Conservation (phyloP, 164 flowering plant species). For the Magnolia sinica region DNA sequence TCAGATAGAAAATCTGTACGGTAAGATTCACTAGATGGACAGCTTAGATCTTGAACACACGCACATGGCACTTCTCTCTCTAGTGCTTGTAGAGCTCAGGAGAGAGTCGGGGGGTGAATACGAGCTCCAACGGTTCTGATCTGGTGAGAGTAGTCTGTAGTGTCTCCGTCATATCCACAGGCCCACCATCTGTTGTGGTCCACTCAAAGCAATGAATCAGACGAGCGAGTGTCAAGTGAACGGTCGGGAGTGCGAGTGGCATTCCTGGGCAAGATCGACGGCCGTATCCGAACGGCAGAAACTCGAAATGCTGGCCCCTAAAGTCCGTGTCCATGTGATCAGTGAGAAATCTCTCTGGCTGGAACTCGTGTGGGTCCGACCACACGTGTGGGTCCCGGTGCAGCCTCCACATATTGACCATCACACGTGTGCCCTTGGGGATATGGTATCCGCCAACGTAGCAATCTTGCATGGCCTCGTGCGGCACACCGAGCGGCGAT, state of each 20-base stretch:
- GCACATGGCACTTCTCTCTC: background rate
- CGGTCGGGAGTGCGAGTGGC: background rate
- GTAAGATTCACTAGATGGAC: background rate
- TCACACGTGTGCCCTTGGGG: conserved; percentile 6
- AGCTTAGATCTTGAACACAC: background rate
- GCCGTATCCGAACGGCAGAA: conserved; percentile 1
- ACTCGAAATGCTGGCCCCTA: background rate
- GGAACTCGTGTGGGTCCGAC: conserved; percentile 29
- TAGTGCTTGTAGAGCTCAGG: background rate
- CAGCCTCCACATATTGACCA: conserved; percentile 34
- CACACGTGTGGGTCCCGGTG: conserved; percentile 35
- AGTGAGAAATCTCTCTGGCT: conserved; percentile 29
- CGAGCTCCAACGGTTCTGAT: background rate
- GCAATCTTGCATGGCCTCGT: conserved; percentile 7
- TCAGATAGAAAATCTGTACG: no score
- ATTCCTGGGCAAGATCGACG: background rate
- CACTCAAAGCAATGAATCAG: background rate
- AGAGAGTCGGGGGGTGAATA: background rate
- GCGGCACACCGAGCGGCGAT: background rate
- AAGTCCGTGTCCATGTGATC: background rate
- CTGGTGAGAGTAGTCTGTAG: background rate
- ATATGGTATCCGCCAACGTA: conserved; percentile 2
- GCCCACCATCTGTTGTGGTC: background rate
- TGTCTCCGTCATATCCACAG: background rate
- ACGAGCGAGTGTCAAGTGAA: background rate